A percentile compares a stretch with the other conserved stretches of the same genome.
Conservation (phyloP, 257 asterid species). For the Haberlea rhodopensis region DNA sequence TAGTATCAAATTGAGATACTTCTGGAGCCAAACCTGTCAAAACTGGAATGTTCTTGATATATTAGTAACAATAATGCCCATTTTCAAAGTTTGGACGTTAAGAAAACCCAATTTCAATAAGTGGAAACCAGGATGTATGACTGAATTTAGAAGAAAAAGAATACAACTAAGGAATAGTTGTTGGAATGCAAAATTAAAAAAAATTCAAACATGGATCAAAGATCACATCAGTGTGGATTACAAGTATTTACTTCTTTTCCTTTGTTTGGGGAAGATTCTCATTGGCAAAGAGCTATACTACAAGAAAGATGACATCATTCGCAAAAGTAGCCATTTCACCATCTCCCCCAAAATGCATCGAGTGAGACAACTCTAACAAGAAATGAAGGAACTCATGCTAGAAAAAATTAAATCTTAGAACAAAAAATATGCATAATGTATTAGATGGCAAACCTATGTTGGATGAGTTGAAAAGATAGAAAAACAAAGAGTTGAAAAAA, state of each 20-base stretch:
- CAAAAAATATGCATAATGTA: not conserved
- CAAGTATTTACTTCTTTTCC: not conserved
- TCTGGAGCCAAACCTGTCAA: constrained; percentile 76
- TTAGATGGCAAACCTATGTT: not conserved
- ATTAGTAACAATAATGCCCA: constrained; percentile 7
- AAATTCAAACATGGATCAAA: not conserved
- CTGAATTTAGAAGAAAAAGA: no score
- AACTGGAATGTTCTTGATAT: constrained; percentile 30
- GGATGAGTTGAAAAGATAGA: not conserved
- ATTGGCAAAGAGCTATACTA: not conserved
- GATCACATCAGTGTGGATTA: not conserved
- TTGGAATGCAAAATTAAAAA: not conserved
- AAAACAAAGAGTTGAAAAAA: not conserved
- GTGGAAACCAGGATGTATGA: not conserved
- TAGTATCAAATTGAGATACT: constrained; percentile 67
- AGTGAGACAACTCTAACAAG: not conserved
- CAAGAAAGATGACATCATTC: not conserved
- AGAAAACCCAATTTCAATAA: not conserved
- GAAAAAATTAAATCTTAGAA: not conserved
- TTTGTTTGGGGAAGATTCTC: not conserved
- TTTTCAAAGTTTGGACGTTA: not conserved
- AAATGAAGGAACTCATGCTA: not conserved
- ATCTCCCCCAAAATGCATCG: not conserved
- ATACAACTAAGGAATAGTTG: not conserved
- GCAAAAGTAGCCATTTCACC: not conserved